Conservation (phyloP, 495 filamentous ascomycete species). For the Penicillium silybi region DNA sequence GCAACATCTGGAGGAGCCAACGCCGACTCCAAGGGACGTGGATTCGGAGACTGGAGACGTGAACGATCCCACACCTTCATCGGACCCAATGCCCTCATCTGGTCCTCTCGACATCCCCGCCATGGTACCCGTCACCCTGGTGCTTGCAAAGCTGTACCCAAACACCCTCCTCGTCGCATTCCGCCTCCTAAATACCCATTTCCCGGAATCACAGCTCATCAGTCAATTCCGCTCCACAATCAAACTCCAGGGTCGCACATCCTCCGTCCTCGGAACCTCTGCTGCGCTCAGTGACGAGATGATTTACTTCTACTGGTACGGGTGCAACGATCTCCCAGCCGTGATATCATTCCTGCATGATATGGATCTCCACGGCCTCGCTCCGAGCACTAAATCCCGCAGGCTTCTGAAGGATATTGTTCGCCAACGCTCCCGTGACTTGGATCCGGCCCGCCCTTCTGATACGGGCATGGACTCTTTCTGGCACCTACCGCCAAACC, state of each 20-base stretch:
- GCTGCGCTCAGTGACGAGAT: conserved; percentile 73
- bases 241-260: conserved; percentile 64
- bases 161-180: conserved; percentile 59
- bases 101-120: conserved; percentile 27
- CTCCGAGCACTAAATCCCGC: conserved; percentile 54
- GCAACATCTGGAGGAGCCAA: conserved; percentile 29
- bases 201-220: conserved; percentile 57
- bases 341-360: conserved; percentile 64
- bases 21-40: conserved; percentile 1
- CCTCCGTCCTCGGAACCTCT: conserved; percentile 68
- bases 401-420: conserved; percentile 41
- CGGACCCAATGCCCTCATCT: neutral
- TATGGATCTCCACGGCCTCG: conserved; percentile 71
- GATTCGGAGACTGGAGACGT: neutral
- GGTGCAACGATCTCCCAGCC: conserved; percentile 55
- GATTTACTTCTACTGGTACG: conserved; percentile 58
- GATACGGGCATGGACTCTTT: conserved; percentile 18
- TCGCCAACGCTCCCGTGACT: conserved; percentile 19
- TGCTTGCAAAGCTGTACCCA: conserved; percentile 67
- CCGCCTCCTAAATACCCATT: conserved; percentile 57
- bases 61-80: neutral
- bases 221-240: conserved; percentile 63
- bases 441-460: conserved; percentile 5
- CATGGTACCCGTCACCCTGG: conserved; percentile 40
- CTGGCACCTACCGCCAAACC: conserved; percentile 39